Percentiles rank a stretch among this genome's conserved stretches.
Evolutionary conservation across 2,329 filamentous ascomycete genomes (phyloP).

Genomic region (Colletotrichum liriopes): DNA sequence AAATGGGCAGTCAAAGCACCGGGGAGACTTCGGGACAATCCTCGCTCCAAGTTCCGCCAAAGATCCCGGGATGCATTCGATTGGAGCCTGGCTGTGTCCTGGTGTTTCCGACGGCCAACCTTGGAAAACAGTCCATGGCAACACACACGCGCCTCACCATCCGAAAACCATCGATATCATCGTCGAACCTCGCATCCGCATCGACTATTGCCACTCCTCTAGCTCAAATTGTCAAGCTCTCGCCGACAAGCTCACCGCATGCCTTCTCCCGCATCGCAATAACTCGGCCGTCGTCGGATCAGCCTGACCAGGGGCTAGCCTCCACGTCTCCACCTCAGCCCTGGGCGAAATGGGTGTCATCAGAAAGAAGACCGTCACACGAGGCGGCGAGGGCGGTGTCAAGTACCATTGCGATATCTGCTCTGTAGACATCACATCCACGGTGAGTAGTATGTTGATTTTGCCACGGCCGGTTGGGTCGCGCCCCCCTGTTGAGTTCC

Average conservation of each 20-base stretch:
- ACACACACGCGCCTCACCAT: slow-evolving; percentile 22
- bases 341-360: slow-evolving; percentile 85
- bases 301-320: slow-evolving; percentile 42
- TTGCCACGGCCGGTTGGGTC: slow-evolving; percentile 4
- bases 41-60: slow-evolving; percentile 9
- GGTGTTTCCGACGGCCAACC: slow-evolving; percentile 19
- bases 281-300: slow-evolving; percentile 33
- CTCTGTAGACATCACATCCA: slow-evolving; percentile 96
- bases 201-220: neutral
- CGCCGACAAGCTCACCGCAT: neutral
- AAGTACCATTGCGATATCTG: slow-evolving; percentile 99
- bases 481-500: slow-evolving; percentile 8
- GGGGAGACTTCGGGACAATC: slow-evolving; percentile 33
- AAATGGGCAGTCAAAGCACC: neutral
- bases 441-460: slow-evolving; percentile 71
- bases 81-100: slow-evolving; percentile 30
- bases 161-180: slow-evolving; percentile 36
- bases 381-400: slow-evolving; percentile 88
- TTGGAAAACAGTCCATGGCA: slow-evolving; percentile 24
- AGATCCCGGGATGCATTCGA: slow-evolving; percentile 28
- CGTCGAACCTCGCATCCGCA: slow-evolving; percentile 14
- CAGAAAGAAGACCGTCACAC: slow-evolving; percentile 91
- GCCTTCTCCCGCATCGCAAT: slow-evolving; percentile 20
- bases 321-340: slow-evolving; percentile 41
- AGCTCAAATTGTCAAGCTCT: neutral